These are phyloP conservation scores for Brettanomyces nanus DNA, from an alignment of 805 yeast species.

Conservation along the genomic window DNA sequence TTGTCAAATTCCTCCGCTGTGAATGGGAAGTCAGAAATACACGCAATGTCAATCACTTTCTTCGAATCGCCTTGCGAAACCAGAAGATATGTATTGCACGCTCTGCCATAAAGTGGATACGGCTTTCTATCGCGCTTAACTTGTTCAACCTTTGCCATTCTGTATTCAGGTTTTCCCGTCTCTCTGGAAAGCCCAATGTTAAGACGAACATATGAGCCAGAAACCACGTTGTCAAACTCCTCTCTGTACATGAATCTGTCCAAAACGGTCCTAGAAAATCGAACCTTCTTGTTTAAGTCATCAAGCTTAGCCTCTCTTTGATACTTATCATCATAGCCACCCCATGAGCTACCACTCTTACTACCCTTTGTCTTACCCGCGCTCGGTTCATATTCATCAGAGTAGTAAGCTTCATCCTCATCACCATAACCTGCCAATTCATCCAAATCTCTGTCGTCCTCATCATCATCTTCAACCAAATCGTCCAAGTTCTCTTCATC, in stretches of 20 bases:
- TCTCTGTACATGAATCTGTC: slow-evolving; percentile 76
- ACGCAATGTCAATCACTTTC: slow-evolving; percentile 67
- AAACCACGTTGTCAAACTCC: slow-evolving; percentile 60
- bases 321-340: slow-evolving; percentile 24
- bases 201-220: slow-evolving; percentile 74
- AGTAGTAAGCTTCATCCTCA: slow-evolving; percentile 24
- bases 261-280: slow-evolving; percentile 71
- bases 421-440: slow-evolving; percentile 22
- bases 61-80: slow-evolving; percentile 78
- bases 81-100: slow-evolving; percentile 46
- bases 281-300: slow-evolving; percentile 59
- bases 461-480: slow-evolving; percentile 20
- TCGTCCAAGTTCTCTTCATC: slow-evolving; percentile 23
- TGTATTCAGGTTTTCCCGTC: slow-evolving; percentile 57
- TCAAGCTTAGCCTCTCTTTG: slow-evolving; percentile 38
- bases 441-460: slow-evolving; percentile 36
- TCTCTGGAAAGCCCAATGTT: slow-evolving; percentile 67
- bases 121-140: slow-evolving; percentile 33
- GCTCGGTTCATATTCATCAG: slow-evolving; percentile 13
- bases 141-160: slow-evolving; percentile 76
- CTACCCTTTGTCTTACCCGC: slow-evolving; percentile 32
- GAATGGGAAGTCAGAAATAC: slow-evolving; percentile 71
- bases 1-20: slow-evolving; percentile 64
- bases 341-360: not conserved
- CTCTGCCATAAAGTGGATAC: slow-evolving; percentile 34